These are phyloP conservation scores for Hypomyces perniciosus DNA, from an alignment of 2,329 filamentous ascomycete genomes.

Conservation along the genomic window DNA sequence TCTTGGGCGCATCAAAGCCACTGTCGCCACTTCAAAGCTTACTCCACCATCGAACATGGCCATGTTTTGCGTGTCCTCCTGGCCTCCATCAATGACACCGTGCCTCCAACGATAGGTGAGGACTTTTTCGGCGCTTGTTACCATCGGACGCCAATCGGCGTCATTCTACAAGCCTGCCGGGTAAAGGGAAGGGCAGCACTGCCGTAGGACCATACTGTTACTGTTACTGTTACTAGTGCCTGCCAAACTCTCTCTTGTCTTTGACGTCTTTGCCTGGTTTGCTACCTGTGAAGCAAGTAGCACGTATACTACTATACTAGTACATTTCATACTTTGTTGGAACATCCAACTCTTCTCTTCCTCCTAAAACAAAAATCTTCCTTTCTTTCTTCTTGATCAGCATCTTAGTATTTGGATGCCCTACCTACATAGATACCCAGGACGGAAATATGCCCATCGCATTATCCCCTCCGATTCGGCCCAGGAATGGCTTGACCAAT, in stretches of 20 bases:
- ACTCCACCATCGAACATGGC: constrained; percentile 3
- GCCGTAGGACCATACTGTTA: not conserved
- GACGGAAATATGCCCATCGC: constrained; percentile 42
- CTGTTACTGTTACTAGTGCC: constrained; percentile 5
- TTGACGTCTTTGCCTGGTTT: constrained; percentile 1
- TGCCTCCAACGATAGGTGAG: constrained; percentile 11
- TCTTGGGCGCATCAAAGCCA: no score
- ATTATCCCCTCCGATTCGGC: constrained; percentile 29
- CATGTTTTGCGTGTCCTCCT: not conserved
- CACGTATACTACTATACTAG: constrained; percentile 7
- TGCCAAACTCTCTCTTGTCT: constrained; percentile 3
- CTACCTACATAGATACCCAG: not conserved
- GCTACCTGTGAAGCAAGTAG: no score
- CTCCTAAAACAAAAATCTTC: not conserved
- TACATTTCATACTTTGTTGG: constrained; percentile 1
- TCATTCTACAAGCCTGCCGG: constrained; percentile 7
- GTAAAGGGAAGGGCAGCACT: constrained; percentile 3
- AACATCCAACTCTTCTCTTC: constrained; percentile 9
- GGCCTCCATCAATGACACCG: constrained; percentile 7
- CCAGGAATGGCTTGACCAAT: constrained; percentile 62
- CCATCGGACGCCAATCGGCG: constrained; percentile 12
- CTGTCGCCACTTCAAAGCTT: not conserved
- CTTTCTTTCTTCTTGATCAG: not conserved
- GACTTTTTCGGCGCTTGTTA: constrained; percentile 12
- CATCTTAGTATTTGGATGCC: not conserved